Evolutionary conservation across 2,329 filamentous ascomycete species (phyloP).

Genomic region (Samsoniella hepiali): DNA sequence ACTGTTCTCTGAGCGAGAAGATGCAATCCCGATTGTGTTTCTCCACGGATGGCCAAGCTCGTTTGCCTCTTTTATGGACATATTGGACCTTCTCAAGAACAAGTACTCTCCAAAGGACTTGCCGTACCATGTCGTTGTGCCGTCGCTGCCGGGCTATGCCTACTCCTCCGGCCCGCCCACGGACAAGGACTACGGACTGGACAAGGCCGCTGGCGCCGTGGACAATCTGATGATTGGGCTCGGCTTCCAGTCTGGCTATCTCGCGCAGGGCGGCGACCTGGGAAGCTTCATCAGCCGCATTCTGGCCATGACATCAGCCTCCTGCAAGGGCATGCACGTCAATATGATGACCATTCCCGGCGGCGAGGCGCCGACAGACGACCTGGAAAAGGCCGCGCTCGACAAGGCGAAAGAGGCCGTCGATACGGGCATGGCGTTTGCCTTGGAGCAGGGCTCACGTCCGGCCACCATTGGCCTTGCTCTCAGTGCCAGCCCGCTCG

Average conservation of each 20-base stretch:
- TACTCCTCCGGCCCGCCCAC: slow-evolving; percentile 47
- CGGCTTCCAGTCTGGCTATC: slow-evolving; percentile 50
- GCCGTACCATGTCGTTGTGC: slow-evolving; percentile 56
- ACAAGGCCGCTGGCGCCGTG: slow-evolving; percentile 37
- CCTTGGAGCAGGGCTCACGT: slow-evolving; percentile 49
- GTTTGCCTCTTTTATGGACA: slow-evolving; percentile 54
- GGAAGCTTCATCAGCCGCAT: slow-evolving; percentile 43
- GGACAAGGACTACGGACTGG: slow-evolving; percentile 37
- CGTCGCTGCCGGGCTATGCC: slow-evolving; percentile 52
- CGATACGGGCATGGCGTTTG: slow-evolving; percentile 46
- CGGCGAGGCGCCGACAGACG: slow-evolving; percentile 1
- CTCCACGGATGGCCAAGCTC: slow-evolving; percentile 56
- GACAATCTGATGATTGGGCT: slow-evolving; percentile 51
- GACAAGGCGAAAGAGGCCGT: slow-evolving; percentile 37
- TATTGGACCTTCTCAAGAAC: slow-evolving; percentile 43
- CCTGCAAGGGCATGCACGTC: slow-evolving; percentile 44
- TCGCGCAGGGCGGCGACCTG: slow-evolving; percentile 57
- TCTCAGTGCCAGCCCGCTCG: slow-evolving; percentile 51
- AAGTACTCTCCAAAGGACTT: slow-evolving; percentile 48
- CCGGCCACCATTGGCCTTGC: slow-evolving; percentile 55
- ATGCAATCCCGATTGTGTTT: slow-evolving; percentile 49
- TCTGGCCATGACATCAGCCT: slow-evolving; percentile 39
- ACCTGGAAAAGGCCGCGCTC: slow-evolving; percentile 24
- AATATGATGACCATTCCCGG: slow-evolving; percentile 22
- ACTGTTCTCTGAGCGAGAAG: slow-evolving; percentile 48